Evolutionary conservation across 768 basidiomycete species (phyloP).

Genomic region (Mycena sanguinolenta): DNA sequence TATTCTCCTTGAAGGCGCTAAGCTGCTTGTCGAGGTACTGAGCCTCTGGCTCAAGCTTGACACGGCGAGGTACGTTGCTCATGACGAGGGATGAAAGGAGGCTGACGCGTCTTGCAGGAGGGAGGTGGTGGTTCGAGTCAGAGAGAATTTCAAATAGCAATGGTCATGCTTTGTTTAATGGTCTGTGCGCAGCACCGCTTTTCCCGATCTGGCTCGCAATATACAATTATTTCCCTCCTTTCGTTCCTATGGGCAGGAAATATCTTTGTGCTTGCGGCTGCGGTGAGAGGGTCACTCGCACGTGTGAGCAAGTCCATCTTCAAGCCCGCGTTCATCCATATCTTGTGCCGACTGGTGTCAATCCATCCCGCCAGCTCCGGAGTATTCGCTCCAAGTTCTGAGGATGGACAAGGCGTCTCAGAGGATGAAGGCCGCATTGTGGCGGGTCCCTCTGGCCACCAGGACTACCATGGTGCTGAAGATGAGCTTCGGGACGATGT

Average conservation of each 20-base stretch:
- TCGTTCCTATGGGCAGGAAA: background rate
- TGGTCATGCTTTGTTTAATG: background rate
- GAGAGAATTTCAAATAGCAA: background rate
- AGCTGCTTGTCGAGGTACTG: background rate
- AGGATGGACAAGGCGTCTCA: too few species aligned
- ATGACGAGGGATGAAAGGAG: background rate
- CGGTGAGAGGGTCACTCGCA: background rate
- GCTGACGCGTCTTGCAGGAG: background rate
- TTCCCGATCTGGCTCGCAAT: too few species aligned
- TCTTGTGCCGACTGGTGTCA: background rate
- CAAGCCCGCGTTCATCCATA: background rate
- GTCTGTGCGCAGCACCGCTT: background rate
- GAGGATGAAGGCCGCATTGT: too few species aligned
- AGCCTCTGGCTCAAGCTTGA: background rate
- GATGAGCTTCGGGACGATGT: too few species aligned
- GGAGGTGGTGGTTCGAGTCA: background rate
- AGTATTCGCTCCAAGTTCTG: constrained; percentile 8
- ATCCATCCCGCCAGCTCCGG: background rate
- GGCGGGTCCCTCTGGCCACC: too few species aligned
- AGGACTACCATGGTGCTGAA: too few species aligned
- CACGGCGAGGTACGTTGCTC: background rate
- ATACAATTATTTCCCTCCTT: too few species aligned
- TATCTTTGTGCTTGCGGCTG: background rate
- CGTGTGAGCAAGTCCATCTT: background rate
- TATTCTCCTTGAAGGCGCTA: background rate